Base-by-base conservation (phyloP, 2,329 filamentous ascomycete species). In the Curvularia sp. region DNA sequence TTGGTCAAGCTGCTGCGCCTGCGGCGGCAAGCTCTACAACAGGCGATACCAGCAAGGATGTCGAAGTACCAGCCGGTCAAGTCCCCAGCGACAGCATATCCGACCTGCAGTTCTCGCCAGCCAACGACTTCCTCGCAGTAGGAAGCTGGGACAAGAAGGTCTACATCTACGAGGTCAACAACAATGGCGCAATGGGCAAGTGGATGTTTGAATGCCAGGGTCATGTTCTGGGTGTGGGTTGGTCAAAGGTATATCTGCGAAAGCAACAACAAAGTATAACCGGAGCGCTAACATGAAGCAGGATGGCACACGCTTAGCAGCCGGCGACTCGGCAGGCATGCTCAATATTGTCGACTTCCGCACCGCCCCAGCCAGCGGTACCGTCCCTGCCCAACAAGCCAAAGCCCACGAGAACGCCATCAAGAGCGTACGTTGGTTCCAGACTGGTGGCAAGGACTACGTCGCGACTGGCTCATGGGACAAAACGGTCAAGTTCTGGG, bases 71-170 rank as follows among this genome's bases (percentile, higher is more conserved):
- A 60, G 86, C 89, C 64, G 90, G 91, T 13, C 63, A 72, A 58
- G 62, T 73, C 10, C 95, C 95, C 22, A 89, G 92, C 67, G 95
- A 99, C 79, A 91, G 90, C 78, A 90, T 98, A 72, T 93, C 93
- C 35, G 92, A 93, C 74, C 84, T 99, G 60, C 83, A 87, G 49
- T 99, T 97, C 81, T 93, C 90, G 13, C 87, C 89, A 1, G 83
- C 83, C 53, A 85, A 81, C 66, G 92, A 98, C 70, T 90, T 96
- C 75, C 84, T 99, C 18, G 93, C 94, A 24, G 91, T 97, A 35
- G 83, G 92, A 48, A 97, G 92, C 70, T 99, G 95, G 95, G 95
- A 99, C 80, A 96, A 96, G 82, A 96, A 97, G 78, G 92, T 98
- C 63, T 90, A 93, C 73, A 94, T 99, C 75, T 99, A 98, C 81